Base-by-base conservation (phyloP, 1,284 basidiomycete species). In the Tilletia setariae region DNA sequence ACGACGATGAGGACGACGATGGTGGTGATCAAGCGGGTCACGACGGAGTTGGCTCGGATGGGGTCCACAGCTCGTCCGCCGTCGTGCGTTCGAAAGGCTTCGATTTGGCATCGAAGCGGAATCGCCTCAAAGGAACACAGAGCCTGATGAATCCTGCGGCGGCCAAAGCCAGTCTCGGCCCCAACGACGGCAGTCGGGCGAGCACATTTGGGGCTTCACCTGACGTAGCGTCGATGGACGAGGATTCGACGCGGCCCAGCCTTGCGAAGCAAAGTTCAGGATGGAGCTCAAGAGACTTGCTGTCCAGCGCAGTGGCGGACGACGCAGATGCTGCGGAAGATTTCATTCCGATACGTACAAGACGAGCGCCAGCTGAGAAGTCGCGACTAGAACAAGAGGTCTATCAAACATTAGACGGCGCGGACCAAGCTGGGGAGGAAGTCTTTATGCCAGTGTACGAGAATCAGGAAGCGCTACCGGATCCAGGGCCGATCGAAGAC, bases 381-480 rank as follows among this genome's bases (percentile, higher is more conserved):
- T 19, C 32, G 7, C 28, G 8, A 35, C 16, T 40, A 7, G 56
- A 61, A 61, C 28, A 16, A 32, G 56, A 25, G 23, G 1, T 40
- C 25, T 25, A 40, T 19, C 19, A 35, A 16, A 61, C 56, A 21
- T 4, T 23, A 16, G 46, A 49, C 6, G 56, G 13, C 28, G 28
- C 32, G 9, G 1, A n/a, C 1, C 19, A 61, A 16, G 11, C 35
- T 6, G 56, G 35, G 1, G 56, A 61, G n/a, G 56, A 61, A 4
- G 32, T 61, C 28, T 32, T 61, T 16, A 61, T 61, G 15, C 56
- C 56, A 3, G 56, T 61, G 16, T 61, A 61, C 56, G 56, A 61
- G 28, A 35, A 61, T 40, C 56, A 61, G 35, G 56, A 61, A 35
- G 56, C 32, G 3, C 56, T 61, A 9, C 56, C 56, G 0, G 56